These are phyloP conservation scores for Penicillium chermesinum DNA, from an alignment of 495 filamentous ascomycete genomes.

Conservation along the genomic window DNA sequence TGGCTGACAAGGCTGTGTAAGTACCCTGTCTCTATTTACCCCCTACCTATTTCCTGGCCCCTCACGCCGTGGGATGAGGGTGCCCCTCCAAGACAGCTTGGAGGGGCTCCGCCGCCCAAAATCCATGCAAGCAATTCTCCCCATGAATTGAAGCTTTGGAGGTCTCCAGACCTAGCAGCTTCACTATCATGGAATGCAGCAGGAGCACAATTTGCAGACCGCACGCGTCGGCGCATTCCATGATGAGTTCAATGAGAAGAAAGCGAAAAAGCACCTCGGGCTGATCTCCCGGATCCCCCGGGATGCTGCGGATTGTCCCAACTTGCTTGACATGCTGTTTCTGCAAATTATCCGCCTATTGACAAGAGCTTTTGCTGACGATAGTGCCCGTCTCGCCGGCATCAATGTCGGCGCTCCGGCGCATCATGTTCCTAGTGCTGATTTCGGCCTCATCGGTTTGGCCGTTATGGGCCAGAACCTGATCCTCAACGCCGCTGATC, in stretches of 20 bases:
- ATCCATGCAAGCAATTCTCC: not conserved
- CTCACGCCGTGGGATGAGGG: not conserved
- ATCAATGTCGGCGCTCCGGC: conserved; percentile 69
- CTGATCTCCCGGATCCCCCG: conserved; percentile 1
- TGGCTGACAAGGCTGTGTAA: conserved; percentile 54
- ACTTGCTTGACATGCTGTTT: not conserved
- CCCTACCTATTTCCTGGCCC: not conserved
- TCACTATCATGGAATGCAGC: not conserved
- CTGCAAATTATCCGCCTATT: conserved; percentile 23
- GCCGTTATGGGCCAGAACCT: conserved; percentile 99
- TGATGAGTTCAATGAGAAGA: not conserved
- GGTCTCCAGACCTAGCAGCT: not conserved
- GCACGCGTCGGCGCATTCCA: not conserved
- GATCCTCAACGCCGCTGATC: conserved; percentile 96
- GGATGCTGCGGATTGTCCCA: conserved; percentile 7
- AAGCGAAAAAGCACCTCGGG: conserved; percentile 1
- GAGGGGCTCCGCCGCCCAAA: not conserved
- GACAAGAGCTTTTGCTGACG: conserved; percentile 53
- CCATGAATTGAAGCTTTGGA: not conserved
- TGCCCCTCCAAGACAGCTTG: conserved; percentile 1
- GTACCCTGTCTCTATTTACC: conserved; percentile 25
- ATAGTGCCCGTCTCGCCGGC: conserved; percentile 80
- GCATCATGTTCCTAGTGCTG: conserved; percentile 53
- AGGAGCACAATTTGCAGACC: not conserved
- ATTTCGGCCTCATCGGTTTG: conserved; percentile 99